Conservation (phyloP, 2,329 filamentous ascomycete genomes). For the Calonectria multiphialidica region DNA sequence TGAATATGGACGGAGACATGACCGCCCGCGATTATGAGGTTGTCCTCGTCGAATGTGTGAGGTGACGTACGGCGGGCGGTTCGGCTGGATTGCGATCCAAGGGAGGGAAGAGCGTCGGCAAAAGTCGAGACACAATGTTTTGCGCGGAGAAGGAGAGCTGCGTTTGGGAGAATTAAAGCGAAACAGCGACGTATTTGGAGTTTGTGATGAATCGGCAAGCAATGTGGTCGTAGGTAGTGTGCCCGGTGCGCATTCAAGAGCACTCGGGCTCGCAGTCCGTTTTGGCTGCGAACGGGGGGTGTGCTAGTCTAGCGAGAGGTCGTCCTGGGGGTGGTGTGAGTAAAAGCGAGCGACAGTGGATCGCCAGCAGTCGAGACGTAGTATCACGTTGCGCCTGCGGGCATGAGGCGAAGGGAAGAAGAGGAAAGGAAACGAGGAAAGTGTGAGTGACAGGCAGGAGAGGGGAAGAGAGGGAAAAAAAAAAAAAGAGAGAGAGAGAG, state of each 20-base stretch:
- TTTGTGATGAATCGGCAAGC: background rate
- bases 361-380: conserved; percentile 18
- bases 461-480: conserved; percentile 12
- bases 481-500: background rate
- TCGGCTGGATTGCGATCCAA: background rate
- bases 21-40: conserved; percentile 37
- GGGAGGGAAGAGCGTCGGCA: conserved; percentile 14
- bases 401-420: conserved; percentile 10
- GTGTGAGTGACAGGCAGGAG: conserved; percentile 11
- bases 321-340: background rate
- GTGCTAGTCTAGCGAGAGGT: conserved; percentile 9
- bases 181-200: background rate
- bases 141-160: background rate
- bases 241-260: background rate
- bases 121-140: conserved; percentile 19
- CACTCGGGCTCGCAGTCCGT: background rate
- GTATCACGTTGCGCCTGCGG: conserved; percentile 19
- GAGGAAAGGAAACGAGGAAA: conserved; percentile 6
- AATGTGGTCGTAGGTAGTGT: background rate
- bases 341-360: conserved; percentile 29
- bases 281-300: conserved; percentile 22
- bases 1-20: conserved; percentile 77
- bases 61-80: conserved; percentile 21
- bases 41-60: conserved; percentile 24
- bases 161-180: conserved; percentile 6